phyloP scores from a whole-genome alignment of 2,329 filamentous ascomycete genomes.

The Epichloe aotearoae region DNA sequence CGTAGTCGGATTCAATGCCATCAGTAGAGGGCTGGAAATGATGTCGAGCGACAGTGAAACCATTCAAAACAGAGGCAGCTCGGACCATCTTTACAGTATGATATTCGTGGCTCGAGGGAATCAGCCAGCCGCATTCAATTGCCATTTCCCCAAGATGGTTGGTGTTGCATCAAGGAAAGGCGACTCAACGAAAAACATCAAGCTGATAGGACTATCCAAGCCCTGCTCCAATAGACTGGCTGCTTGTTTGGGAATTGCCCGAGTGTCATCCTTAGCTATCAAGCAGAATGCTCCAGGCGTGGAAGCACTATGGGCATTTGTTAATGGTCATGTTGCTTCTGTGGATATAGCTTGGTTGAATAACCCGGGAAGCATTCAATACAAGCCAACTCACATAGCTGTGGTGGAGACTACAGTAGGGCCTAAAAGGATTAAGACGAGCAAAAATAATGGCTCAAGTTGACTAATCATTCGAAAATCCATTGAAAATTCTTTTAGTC shows the following conservation, averaged over 20 bases:
- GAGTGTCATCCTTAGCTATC: conserved; percentile 52
- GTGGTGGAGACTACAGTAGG: conserved; percentile 23
- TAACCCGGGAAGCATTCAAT: conserved; percentile 11
- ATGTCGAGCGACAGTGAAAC: conserved; percentile 13
- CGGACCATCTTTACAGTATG: conserved; percentile 27
- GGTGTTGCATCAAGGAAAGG: conserved; percentile 32
- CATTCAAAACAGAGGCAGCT: background rate
- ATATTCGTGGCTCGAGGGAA: conserved; percentile 47
- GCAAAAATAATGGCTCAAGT: background rate
- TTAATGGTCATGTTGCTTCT: conserved; percentile 35
- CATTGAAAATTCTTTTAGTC: background rate
- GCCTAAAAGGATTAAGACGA: conserved; percentile 11
- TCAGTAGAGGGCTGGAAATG: conserved; percentile 45
- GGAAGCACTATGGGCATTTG: conserved; percentile 42
- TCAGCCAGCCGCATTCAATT: conserved; percentile 43
- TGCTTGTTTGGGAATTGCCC: conserved; percentile 43
- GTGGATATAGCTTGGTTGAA: conserved; percentile 42
- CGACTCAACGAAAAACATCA: conserved; percentile 27
- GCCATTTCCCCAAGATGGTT: conserved; percentile 43
- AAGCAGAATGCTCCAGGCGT: conserved; percentile 41
- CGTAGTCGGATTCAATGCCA: conserved; percentile 50
- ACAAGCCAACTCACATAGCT: conserved; percentile 21
- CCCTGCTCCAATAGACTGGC: conserved; percentile 45
- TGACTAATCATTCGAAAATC: background rate
- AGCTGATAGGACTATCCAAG: conserved; percentile 50